These are phyloP conservation scores for Colletotrichum endophyticum DNA, from an alignment of 2,329 filamentous ascomycete species.

Conservation along the genomic window DNA sequence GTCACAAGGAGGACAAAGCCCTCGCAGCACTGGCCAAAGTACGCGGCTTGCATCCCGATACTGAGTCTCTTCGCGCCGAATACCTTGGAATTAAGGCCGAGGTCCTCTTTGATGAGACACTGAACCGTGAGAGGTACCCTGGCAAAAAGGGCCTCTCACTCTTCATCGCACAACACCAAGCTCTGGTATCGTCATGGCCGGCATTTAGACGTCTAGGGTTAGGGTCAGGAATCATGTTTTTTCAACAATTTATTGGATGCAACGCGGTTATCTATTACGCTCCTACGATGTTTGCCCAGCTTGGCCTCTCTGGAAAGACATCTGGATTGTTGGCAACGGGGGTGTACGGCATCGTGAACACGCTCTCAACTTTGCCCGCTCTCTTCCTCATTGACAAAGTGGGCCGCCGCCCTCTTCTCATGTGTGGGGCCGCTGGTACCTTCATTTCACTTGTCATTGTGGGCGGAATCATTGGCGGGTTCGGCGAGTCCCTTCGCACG, in stretches of 20 bases:
- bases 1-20: slow-evolving; percentile 31
- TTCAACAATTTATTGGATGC: neutral
- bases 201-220: slow-evolving; percentile 50
- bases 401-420: slow-evolving; percentile 48
- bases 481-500: slow-evolving; percentile 46
- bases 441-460: slow-evolving; percentile 58
- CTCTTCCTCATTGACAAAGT: slow-evolving; percentile 46
- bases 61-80: slow-evolving; percentile 31
- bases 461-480: slow-evolving; percentile 55
- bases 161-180: slow-evolving; percentile 33
- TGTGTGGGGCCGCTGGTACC: neutral
- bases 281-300: slow-evolving; percentile 47
- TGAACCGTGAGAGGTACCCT: slow-evolving; percentile 31
- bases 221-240: neutral
- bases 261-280: slow-evolving; percentile 45
- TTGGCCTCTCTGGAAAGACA: slow-evolving; percentile 47
- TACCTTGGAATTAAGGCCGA: slow-evolving; percentile 41
- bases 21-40: slow-evolving; percentile 33
- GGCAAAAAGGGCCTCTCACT: slow-evolving; percentile 32
- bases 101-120: slow-evolving; percentile 37
- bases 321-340: slow-evolving; percentile 58
- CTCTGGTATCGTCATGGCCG: slow-evolving; percentile 32
- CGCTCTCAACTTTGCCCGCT: slow-evolving; percentile 44
- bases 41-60: slow-evolving; percentile 35
- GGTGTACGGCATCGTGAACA: slow-evolving; percentile 62